Evolutionary conservation across 352 stramenopile species (phyloP), one percentile per base, ranked within the genome.

Genomic region (Phytophthora syringae): DNA sequence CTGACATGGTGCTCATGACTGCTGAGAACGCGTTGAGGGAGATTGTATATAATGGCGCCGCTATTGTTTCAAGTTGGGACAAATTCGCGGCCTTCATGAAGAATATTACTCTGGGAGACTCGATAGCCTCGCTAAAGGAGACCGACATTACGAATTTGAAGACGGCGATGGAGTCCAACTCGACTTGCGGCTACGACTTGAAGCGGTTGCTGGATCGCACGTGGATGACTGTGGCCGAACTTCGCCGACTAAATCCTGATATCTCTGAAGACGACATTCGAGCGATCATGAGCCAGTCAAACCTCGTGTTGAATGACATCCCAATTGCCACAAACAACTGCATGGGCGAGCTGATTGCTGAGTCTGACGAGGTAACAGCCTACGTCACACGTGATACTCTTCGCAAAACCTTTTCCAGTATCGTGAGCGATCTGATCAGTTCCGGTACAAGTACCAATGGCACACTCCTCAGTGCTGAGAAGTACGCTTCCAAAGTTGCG

Each of bases 241-340:
- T 74, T 5, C 64, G 65, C 44, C 45, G 42, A 44, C 22, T 54
- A 10, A 72, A 71, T 37, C 66, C 70, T 7, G 36, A 64, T 15
- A 74, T 77, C 27, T 77, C 62, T 2, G 67, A 72, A 24, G 57
- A 64, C 18, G 61, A 66, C n/a, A 77, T 72, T 56, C 72, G 64
- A 34, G 62, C 70, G 42, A 54, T 62, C 40, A 68, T 70, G 64
- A 76, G 72, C 18, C 53, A 67, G n/a, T 85, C 79, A 28, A 60
- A 83, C 18, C 52, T 86, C 22, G 65, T 88, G 36, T 51, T 81
- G 13, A 78, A 80, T 13, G 79, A 88, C 3, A 77, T 88, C 22
- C 81, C 81, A 2, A 71, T 74, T 2, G 70, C 76, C 18, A 79
- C 70, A 18, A 79, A 72, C 42, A 72, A 84, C 48, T 74, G 74